These are phyloP conservation scores for Pyricularia grisea DNA, from an alignment of 2,329 filamentous ascomycete species.

Conservation along the genomic window DNA sequence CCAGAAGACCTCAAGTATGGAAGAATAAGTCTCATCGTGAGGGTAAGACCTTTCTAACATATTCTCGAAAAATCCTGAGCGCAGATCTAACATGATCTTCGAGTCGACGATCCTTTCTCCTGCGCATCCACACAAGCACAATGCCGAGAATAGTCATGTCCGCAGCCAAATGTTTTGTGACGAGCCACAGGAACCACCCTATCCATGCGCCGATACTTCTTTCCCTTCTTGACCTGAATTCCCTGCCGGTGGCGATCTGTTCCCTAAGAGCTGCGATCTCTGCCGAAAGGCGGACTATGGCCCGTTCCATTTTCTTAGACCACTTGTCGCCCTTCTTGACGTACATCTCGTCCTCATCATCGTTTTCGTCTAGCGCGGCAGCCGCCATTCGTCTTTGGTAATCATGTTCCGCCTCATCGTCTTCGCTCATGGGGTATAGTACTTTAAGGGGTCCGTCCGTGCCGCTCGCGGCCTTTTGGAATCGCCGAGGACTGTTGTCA, in stretches of 20 bases:
- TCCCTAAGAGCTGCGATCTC: conserved; percentile 89
- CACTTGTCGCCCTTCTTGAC: conserved; percentile 48
- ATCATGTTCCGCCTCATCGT: conserved; percentile 56
- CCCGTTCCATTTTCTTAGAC: conserved; percentile 74
- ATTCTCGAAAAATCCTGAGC: conserved; percentile 47
- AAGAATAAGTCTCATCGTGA: conserved; percentile 32
- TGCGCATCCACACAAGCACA: conserved; percentile 63
- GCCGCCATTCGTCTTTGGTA: conserved; percentile 34
- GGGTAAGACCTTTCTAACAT: conserved; percentile 48
- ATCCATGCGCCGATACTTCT: conserved; percentile 61
- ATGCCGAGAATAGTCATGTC: conserved; percentile 59
- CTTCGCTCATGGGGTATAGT: conserved; percentile 78
- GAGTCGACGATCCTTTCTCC: conserved; percentile 58
- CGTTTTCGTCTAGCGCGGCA: conserved; percentile 33
- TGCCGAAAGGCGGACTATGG: conserved; percentile 79
- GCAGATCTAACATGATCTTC: conserved; percentile 65
- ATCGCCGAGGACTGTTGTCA: conserved; percentile 28
- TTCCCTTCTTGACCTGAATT: conserved; percentile 58
- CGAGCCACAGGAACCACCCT: conserved; percentile 58
- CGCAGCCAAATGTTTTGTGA: conserved; percentile 63
- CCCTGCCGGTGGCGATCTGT: conserved; percentile 70
- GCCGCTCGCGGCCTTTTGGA: conserved; percentile 36
- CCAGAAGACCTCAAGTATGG: background rate
- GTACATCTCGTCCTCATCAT: conserved; percentile 26
- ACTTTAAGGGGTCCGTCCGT: conserved; percentile 55